Evolutionary conservation across 129 eudicot species (phyloP).

Genomic region (Arctium minus): DNA sequence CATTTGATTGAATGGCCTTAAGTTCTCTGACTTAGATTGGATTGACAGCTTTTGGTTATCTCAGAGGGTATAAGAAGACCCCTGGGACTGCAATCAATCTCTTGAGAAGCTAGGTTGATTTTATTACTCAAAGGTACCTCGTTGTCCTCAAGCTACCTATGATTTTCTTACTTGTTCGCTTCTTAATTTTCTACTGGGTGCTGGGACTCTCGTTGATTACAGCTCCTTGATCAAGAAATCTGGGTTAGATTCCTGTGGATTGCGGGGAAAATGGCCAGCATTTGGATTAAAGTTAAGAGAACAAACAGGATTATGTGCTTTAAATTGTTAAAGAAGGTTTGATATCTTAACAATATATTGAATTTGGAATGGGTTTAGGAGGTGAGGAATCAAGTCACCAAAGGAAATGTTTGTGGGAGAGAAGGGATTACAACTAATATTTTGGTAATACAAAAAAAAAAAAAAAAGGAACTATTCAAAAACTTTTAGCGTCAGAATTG

Average conservation of each 20-base stretch:
- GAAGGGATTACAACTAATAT: not conserved
- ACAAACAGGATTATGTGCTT: not conserved
- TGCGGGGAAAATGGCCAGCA: not conserved
- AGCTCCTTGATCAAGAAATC: not conserved
- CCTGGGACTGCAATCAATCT: not conserved
- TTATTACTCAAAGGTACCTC: not conserved
- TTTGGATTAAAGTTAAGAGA: not conserved
- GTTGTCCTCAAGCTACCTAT: not conserved
- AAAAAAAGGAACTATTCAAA: no score
- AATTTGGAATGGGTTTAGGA: not conserved
- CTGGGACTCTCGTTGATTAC: not conserved
- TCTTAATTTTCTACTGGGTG: not conserved
- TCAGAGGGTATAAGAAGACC: not conserved
- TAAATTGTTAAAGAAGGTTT: not conserved
- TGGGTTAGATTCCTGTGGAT: not conserved
- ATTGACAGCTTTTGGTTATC: not conserved
- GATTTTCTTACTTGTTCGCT: not conserved
- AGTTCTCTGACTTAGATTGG: not conserved
- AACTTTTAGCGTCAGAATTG: no score
- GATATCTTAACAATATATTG: not conserved
- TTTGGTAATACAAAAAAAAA: no score
- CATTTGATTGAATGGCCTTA: not conserved
- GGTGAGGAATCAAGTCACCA: not conserved
- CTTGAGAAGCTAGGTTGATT: not conserved
- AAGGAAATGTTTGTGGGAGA: not conserved